Conservation (phyloP, 139 green algal species). For the Coccomyxa sp. region DNA sequence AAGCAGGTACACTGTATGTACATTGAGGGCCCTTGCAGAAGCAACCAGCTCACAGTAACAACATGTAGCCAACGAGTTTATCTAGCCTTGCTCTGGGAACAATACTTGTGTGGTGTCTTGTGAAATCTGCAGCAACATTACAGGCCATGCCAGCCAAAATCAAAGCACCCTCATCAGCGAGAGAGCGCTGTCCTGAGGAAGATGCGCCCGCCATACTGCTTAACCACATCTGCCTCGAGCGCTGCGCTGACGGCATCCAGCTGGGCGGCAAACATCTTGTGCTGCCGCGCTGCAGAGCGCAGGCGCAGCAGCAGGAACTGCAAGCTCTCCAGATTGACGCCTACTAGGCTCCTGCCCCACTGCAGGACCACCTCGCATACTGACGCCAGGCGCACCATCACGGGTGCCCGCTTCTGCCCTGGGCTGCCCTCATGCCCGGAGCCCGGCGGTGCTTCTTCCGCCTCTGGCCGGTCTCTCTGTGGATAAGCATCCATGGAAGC, state of each 20-base stretch:
- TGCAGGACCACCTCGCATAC: conserved; percentile 4
- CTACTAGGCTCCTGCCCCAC: conserved; percentile 3
- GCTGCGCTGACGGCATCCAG: not conserved
- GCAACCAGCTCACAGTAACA: too few species aligned
- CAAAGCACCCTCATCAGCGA: not conserved
- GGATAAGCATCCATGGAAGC: not conserved
- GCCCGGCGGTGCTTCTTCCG: not conserved
- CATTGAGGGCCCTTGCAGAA: too few species aligned
- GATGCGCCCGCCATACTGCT: not conserved
- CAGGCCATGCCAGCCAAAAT: not conserved
- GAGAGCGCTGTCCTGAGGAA: too few species aligned
- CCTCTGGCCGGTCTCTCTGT: not conserved
- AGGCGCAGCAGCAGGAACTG: conserved; percentile 11
- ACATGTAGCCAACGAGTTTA: too few species aligned
- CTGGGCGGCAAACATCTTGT: not conserved
- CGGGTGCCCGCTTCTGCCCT: not conserved
- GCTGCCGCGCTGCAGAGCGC: not conserved
- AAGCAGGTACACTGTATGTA: too few species aligned
- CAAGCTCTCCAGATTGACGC: conserved; percentile 17
- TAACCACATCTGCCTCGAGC: not conserved
- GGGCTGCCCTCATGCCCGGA: too few species aligned
- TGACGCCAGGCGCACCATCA: not conserved
- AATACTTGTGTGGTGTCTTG: too few species aligned
- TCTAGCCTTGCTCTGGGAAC: too few species aligned
- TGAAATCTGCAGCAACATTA: not conserved